These are phyloP conservation scores for Globisporangium polare DNA, from an alignment of 352 stramenopile genomes.

Conservation along the genomic window DNA sequence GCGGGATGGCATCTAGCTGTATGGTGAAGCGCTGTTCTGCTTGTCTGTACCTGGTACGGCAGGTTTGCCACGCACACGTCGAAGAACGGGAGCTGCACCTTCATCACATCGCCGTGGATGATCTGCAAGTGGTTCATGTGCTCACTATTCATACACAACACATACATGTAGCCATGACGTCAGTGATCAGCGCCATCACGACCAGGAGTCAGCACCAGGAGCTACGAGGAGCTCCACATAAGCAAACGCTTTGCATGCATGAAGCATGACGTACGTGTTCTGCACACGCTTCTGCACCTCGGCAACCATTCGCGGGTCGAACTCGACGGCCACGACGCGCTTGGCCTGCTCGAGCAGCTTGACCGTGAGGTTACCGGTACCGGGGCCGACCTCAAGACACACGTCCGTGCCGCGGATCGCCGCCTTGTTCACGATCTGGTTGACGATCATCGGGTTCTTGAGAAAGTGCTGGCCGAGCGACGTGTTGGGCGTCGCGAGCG, in stretches of 20 bases:
- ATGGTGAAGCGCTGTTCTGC: conserved; percentile 91
- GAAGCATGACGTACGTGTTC: conserved; percentile 73
- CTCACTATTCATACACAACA: conserved; percentile 38
- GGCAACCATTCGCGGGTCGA: conserved; percentile 98
- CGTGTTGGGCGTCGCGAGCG: conserved; percentile 67
- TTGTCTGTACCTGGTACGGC: conserved; percentile 88
- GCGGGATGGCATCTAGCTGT: background rate
- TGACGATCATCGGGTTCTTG: conserved; percentile 92
- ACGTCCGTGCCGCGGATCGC: conserved; percentile 95
- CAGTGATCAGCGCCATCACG: background rate
- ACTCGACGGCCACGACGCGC: conserved; percentile 97
- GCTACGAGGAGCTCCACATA: background rate
- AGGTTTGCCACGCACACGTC: conserved; percentile 99
- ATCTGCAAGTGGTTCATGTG: conserved; percentile 95
- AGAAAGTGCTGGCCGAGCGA: background rate
- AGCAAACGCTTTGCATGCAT: background rate
- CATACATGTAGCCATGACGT: background rate
- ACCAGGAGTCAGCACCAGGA: background rate
- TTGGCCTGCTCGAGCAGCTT: conserved; percentile 97
- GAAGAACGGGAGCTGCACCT: conserved; percentile 99
- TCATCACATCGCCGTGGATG: conserved; percentile 99
- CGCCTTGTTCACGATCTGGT: conserved; percentile 96
- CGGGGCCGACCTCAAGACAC: conserved; percentile 96
- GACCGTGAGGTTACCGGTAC: conserved; percentile 99
- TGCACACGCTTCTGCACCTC: conserved; percentile 99